phyloP scores from a whole-genome alignment of 2,329 filamentous ascomycete genomes.

The Calonectria multiphialidica region DNA sequence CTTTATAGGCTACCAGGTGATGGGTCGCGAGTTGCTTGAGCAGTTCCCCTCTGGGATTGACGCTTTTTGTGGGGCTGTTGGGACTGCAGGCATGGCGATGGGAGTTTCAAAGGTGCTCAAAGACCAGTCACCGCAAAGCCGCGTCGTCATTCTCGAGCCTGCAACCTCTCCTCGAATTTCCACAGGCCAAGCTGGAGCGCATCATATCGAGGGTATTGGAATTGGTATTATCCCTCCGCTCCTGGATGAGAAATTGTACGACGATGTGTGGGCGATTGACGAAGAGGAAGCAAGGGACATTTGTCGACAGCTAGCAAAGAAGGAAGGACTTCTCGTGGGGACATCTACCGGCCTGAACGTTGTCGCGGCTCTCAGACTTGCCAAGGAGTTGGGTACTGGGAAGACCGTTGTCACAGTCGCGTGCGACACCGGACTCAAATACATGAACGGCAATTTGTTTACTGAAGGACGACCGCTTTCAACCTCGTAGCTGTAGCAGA shows the following conservation, averaged over 20 bases:
- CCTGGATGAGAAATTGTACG: not conserved
- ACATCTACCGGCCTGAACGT: not conserved
- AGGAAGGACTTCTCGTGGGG: not conserved
- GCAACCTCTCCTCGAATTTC: not conserved
- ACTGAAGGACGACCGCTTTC: too few species aligned
- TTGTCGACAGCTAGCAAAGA: not conserved
- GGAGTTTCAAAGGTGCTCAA: too few species aligned
- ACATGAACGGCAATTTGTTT: not conserved
- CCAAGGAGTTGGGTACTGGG: not conserved
- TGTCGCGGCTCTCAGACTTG: not conserved
- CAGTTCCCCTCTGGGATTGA: too few species aligned
- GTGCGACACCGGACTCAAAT: not conserved
- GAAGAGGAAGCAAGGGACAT: not conserved
- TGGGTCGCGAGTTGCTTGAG: not conserved
- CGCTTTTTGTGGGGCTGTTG: too few species aligned
- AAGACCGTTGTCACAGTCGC: not conserved
- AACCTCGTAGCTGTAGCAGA: not conserved
- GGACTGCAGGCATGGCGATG: too few species aligned
- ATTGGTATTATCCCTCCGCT: not conserved
- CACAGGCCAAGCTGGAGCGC: not conserved
- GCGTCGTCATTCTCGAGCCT: too few species aligned
- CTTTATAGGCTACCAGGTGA: not conserved
- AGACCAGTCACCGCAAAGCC: too few species aligned
- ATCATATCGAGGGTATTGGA: not conserved
- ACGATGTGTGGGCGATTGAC: not conserved